Evolutionary conservation across 441 rosid genomes (phyloP), one percentile per base, ranked within the genome.

Genomic region (Adansonia rubrostipa): DNA sequence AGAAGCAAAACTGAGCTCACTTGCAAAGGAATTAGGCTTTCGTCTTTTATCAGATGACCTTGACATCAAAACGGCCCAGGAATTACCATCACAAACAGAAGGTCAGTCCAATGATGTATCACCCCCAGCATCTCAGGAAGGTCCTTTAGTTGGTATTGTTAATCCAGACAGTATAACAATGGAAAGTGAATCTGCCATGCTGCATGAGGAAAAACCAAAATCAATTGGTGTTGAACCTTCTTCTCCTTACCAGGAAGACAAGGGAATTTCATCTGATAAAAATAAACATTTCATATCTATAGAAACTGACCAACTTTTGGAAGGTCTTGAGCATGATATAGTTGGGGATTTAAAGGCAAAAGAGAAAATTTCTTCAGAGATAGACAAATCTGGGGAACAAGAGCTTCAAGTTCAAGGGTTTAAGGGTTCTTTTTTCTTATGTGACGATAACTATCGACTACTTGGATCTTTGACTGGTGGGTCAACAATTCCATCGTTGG

Each of bases 11-110:
- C 82, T 96, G 78, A 91, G 95, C 84, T 86, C 89, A 71, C 84
- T 94, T 58, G 99, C 98, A 62, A 94, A 94, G 86, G 92, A 91
- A 80, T 87, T 77, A 72, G 99, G 99, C 74, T 93, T 96, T 86
- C 92, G 88, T 77, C 94, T 96, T 71, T 82, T 96, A 77, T 93
- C 98, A 5, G 89, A 92, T 82, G 98, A 94, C 84, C 24, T 90
- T 58, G 85, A 87, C 79, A 77, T 93, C 75, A 88, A 91, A 85
- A 40, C 84, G 70, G 69, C 83, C 50, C 86, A 86, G 81, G 57
- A 76, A 44, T 80, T 83, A 80, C 84, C 83, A 6, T 80, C 89
- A 74, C 80, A 83, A 74, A 75, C 82, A 72, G 84, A 87, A 80
- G 84, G 54, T 85, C 86, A 86, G 57, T 77, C 89, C 82, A 78